Base-by-base conservation (phyloP, 352 stramenopile species). In the Plasmopara halstedii region DNA sequence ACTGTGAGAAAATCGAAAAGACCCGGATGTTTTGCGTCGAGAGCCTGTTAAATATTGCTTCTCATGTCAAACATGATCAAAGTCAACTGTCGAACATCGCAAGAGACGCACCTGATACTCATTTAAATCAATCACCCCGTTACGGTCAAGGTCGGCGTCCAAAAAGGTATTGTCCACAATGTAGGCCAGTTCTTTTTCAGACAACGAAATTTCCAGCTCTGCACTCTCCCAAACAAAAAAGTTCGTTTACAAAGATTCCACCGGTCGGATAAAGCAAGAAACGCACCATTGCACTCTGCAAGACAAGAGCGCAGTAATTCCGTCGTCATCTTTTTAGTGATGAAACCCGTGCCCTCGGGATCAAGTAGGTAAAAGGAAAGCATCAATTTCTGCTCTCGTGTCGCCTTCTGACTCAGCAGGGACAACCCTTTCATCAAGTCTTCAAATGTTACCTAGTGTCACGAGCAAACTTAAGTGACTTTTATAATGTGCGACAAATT, bases 1-100 rank as follows among this genome's bases (percentile, higher is more conserved):
- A 93, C 82, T 14, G 78, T 93, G 35, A 93, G 64, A 52, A 93
- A 93, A 42, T 89, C 78, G 49, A 88, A 88, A 35, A 93, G 60
- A 9, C 82, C 79, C 3, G 82, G 79, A 56, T 91, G 82, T 48
- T 88, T 88, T 19, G 61, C 77, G 45, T 93, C 82, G 15, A 93
- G 52, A 45, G 74, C 67, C 76, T 89, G 40, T 20, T 38, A 22
- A 13, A 32, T 33, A n/a, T 42, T 14, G 6, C 2, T 36, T 10
- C 26, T 37, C 26, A 38, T 38, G 27, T 38, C 11, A 31, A 31
- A 31, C 25, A 29, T 29, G 3, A 29, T 6, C 25, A 29, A 11
- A 6, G 11, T 10, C 1, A 29, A 6, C 7, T 29, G 25, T 29
- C 11, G 3, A 35, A 18, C 2, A 35, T 35, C 8, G 31, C 31